A percentile compares a stretch with the other conserved stretches of the same genome.
Conservation (phyloP, 2,329 filamentous ascomycete species). For the Colletotrichum falcatum region DNA sequence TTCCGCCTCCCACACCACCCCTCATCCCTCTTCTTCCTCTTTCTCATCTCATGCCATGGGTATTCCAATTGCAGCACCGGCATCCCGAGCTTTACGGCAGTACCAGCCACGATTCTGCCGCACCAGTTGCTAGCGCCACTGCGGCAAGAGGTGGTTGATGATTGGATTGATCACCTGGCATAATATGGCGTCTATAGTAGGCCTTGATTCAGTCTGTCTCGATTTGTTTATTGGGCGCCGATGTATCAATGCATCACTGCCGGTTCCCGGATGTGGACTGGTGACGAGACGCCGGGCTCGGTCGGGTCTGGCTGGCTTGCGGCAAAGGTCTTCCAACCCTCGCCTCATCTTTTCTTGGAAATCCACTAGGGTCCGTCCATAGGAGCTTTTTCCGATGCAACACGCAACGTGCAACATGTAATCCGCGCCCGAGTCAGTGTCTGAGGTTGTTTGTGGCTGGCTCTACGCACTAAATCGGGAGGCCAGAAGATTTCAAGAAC, state of each 20-base stretch:
- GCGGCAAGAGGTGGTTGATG: conserved; percentile 22
- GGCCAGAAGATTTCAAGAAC: conserved; percentile 29
- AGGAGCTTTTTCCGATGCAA: conserved; percentile 13
- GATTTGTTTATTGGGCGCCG: conserved; percentile 22
- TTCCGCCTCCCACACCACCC: background rate
- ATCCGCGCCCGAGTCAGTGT: background rate
- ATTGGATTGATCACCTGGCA: conserved; percentile 21
- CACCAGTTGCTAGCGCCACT: conserved; percentile 25
- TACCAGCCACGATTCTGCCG: conserved; percentile 6
- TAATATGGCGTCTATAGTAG: conserved; percentile 1
- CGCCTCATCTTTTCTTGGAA: conserved; percentile 22
- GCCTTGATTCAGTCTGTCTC: background rate
- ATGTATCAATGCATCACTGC: conserved; percentile 2
- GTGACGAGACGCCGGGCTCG: conserved; percentile 16
- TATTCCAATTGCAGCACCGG: conserved; percentile 32
- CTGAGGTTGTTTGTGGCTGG: conserved; percentile 3
- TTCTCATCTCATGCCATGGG: conserved; percentile 6
- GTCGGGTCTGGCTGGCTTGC: background rate
- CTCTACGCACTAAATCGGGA: background rate
- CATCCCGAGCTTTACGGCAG: conserved; percentile 30
- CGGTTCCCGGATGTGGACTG: conserved; percentile 12
- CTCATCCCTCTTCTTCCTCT: background rate
- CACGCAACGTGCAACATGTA: background rate
- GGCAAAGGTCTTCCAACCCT: conserved; percentile 2
- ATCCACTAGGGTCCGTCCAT: background rate